Conservation (phyloP, 768 basidiomycete genomes). For the Zangia roseola region DNA sequence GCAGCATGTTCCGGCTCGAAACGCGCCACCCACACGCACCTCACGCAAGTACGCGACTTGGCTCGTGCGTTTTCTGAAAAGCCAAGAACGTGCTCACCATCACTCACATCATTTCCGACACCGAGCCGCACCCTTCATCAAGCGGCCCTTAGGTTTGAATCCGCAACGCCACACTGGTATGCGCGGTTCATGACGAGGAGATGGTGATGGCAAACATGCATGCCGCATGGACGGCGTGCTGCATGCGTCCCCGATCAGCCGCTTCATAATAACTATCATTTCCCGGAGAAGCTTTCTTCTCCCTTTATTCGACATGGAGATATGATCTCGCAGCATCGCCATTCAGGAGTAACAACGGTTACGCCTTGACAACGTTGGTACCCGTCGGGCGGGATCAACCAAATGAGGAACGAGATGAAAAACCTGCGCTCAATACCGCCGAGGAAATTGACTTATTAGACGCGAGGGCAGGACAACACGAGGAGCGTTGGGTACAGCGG, state of each 20-base stretch:
- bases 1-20: slow-evolving; percentile 29
- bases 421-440: slow-evolving; percentile 6
- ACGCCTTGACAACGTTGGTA: slow-evolving; percentile 1
- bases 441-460: neutral
- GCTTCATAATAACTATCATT: neutral
- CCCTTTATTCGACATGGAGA: neutral
- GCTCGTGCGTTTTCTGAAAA: no score
- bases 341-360: slow-evolving; percentile 1
- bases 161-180: neutral
- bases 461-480: slow-evolving; percentile 25
- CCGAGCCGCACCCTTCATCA: slow-evolving; percentile 1
- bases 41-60: slow-evolving; percentile 2
- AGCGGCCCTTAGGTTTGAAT: neutral
- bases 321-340: slow-evolving; percentile 2
- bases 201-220: slow-evolving; percentile 1
- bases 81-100: slow-evolving; percentile 10
- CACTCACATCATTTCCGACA: slow-evolving; percentile 24
- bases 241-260: neutral
- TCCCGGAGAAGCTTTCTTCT: slow-evolving; percentile 1
- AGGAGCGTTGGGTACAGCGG: slow-evolving; percentile 7
- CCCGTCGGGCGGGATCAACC: slow-evolving; percentile 1
- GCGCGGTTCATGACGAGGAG: neutral
- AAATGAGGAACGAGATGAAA: slow-evolving; percentile 9
- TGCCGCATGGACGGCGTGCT: slow-evolving; percentile 7
- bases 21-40: slow-evolving; percentile 22